Percentiles rank a stretch among this genome's conserved stretches.
Conservation (phyloP, 148 eudicot genomes). For the Cornus florida region DNA sequence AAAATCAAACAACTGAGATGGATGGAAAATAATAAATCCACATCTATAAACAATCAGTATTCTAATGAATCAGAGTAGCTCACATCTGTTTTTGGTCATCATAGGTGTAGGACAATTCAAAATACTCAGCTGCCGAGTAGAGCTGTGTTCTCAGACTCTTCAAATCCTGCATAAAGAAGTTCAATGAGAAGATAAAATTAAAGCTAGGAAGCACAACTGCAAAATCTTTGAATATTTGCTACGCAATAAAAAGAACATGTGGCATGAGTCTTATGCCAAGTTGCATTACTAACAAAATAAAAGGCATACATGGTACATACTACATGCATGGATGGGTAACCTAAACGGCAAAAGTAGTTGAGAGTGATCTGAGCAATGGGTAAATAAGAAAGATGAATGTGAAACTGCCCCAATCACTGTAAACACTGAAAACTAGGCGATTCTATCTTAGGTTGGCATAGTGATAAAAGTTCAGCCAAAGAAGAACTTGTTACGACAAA, state of each 20-base stretch:
- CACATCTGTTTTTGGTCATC: constrained; percentile 71
- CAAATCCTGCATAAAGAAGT: constrained; percentile 63
- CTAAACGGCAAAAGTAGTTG: not conserved
- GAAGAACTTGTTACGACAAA: no score
- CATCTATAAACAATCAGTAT: not conserved
- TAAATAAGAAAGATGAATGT: not conserved
- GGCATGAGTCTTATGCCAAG: not conserved
- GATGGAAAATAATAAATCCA: not conserved
- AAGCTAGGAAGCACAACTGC: not conserved
- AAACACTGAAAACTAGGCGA: not conserved
- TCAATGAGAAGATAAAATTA: not conserved
- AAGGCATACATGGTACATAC: not conserved
- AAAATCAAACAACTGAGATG: not conserved
- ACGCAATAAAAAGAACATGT: not conserved
- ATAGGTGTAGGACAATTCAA: constrained; percentile 60
- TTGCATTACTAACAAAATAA: not conserved
- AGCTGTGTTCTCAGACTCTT: constrained; percentile 80
- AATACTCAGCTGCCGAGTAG: constrained; percentile 94
- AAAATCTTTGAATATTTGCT: not conserved
- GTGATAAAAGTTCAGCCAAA: not conserved
- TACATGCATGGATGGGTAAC: not conserved
- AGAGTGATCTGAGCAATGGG: not conserved
- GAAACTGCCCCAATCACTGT: not conserved
- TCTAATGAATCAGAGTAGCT: constrained; percentile 21
- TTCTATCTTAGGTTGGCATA: no score